phyloP scores from a whole-genome alignment of 768 basidiomycete species.

The Lentinula raphanica region DNA sequence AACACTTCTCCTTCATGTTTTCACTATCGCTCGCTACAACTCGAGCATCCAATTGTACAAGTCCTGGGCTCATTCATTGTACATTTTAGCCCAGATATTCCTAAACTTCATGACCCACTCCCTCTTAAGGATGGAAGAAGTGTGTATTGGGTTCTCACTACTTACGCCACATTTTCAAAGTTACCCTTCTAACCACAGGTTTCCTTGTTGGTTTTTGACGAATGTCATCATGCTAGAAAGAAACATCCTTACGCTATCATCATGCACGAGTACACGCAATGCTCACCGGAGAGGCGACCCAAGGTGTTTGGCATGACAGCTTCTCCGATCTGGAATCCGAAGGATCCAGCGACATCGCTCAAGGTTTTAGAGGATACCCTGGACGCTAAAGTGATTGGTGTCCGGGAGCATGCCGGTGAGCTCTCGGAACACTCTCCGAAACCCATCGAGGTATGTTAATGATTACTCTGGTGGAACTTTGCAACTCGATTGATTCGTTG shows the following conservation, averaged over 20 bases:
- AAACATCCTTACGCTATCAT: conserved; percentile 76
- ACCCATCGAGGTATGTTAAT: conserved; percentile 53
- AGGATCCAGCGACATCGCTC: conserved; percentile 60
- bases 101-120: conserved; percentile 78
- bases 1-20: neutral
- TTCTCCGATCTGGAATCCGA: conserved; percentile 80
- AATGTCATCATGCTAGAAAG: conserved; percentile 74
- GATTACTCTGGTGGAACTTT: neutral
- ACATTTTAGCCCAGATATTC: conserved; percentile 67
- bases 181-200: conserved; percentile 23
- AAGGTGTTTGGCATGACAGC: conserved; percentile 95
- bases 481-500: neutral
- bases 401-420: conserved; percentile 65
- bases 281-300: conserved; percentile 45
- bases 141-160: conserved; percentile 12
- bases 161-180: neutral
- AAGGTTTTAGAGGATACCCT: conserved; percentile 61
- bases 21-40: neutral
- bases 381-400: conserved; percentile 70
- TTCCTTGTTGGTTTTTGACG: conserved; percentile 72
- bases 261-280: conserved; percentile 59
- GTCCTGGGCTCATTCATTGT: neutral
- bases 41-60: neutral
- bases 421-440: conserved; percentile 55
- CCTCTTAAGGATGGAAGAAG: conserved; percentile 68